Conservation (phyloP, 495 filamentous ascomycete genomes). For the Pyrenopolyporus hunteri region DNA sequence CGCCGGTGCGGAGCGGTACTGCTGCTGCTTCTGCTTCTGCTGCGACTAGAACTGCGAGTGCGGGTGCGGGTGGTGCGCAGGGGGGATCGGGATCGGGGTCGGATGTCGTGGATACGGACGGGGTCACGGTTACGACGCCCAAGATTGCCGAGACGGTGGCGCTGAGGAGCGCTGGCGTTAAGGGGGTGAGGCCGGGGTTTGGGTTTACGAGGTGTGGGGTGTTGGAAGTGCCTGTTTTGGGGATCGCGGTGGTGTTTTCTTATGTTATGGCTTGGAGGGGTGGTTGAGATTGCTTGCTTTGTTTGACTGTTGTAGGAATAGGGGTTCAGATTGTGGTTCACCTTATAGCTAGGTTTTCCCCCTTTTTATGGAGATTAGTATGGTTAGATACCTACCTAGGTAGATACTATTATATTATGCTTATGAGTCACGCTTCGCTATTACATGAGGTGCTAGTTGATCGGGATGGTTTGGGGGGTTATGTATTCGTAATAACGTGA, state of each 20-base stretch:
- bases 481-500: too few relatives aligned
- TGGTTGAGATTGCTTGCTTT: conserved; percentile 10
- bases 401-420: too few relatives aligned
- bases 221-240: conserved; percentile 6
- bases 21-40: neutral
- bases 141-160: conserved; percentile 29
- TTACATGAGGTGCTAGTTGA: too few relatives aligned
- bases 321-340: neutral
- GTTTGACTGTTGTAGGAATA: too few relatives aligned
- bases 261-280: conserved; percentile 18
- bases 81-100: neutral
- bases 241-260: conserved; percentile 6
- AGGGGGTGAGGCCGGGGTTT: neutral
- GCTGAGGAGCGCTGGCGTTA: conserved; percentile 5
- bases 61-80: neutral
- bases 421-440: too few relatives aligned
- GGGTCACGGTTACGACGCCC: conserved; percentile 18
- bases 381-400: neutral
- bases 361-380: neutral
- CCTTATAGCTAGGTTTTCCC: neutral
- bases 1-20: conserved; percentile 1
- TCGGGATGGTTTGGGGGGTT: too few relatives aligned
- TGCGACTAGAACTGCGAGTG: neutral
- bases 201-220: conserved; percentile 14
- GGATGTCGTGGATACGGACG: too few relatives aligned